A percentile compares a stretch with the other conserved stretches of the same genome.
phyloP scores from a whole-genome alignment of 2,329 filamentous ascomycete genomes.

The Lachnellula subtilissima region DNA sequence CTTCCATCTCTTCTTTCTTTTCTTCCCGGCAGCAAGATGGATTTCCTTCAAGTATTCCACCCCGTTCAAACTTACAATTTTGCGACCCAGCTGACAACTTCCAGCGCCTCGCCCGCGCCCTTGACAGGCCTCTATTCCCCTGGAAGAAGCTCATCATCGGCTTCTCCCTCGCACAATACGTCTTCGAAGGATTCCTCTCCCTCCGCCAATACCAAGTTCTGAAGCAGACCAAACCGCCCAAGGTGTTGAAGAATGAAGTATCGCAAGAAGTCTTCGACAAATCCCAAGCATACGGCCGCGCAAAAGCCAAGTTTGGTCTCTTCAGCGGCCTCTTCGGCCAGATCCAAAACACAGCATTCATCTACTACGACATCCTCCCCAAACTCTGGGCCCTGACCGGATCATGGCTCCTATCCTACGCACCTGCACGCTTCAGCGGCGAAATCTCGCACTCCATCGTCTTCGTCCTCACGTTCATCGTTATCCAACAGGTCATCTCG shows the following conservation, averaged over 20 bases:
- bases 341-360: conserved; percentile 81
- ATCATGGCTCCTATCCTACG: conserved; percentile 64
- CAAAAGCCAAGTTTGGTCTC: conserved; percentile 88
- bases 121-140: conserved; percentile 89
- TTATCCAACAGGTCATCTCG: conserved; percentile 74
- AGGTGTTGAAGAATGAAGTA: conserved; percentile 84
- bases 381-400: conserved; percentile 85
- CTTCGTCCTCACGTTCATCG: conserved; percentile 82
- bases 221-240: conserved; percentile 72
- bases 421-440: conserved; percentile 74
- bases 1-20: no score
- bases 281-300: conserved; percentile 84
- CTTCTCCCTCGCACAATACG: conserved; percentile 87
- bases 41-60: conserved; percentile 32
- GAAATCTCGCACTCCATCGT: conserved; percentile 92
- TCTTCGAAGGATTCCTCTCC: conserved; percentile 85
- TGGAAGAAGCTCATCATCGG: conserved; percentile 97
- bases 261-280: conserved; percentile 90
- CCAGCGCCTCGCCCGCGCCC: conserved; percentile 71
- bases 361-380: conserved; percentile 86
- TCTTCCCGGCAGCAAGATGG: conserved; percentile 24
- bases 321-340: conserved; percentile 78
- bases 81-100: conserved; percentile 17
- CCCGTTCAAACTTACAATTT: neutral
- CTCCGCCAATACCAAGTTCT: conserved; percentile 86